These are phyloP conservation scores for Penicillium angulare DNA, from an alignment of 495 filamentous ascomycete species.

Conservation along the genomic window DNA sequence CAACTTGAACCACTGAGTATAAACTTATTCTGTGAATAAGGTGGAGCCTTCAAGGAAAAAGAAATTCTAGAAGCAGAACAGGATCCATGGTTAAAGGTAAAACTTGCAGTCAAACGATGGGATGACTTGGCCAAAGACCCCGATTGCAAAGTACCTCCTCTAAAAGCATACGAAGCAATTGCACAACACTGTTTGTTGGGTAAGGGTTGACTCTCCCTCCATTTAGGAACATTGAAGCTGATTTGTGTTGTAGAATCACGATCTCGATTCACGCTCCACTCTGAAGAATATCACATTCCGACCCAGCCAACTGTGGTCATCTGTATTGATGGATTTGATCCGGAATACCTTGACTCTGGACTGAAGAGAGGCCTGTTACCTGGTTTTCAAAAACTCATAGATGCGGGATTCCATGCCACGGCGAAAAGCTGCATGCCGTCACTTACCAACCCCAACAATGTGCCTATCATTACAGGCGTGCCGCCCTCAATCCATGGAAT, in stretches of 20 bases:
- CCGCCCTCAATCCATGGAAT: constrained; percentile 33
- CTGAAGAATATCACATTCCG: constrained; percentile 19
- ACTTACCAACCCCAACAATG: constrained; percentile 37
- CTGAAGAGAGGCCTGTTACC: constrained; percentile 28
- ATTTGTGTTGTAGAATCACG: constrained; percentile 12
- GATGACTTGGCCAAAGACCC: constrained; percentile 39
- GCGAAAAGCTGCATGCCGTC: constrained; percentile 37
- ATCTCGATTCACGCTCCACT: constrained; percentile 17
- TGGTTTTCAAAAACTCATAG: constrained; percentile 21
- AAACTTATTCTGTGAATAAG: too few species aligned
- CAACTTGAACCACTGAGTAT: not conserved
- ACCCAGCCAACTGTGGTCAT: constrained; percentile 29
- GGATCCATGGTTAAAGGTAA: constrained; percentile 32
- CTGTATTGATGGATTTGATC: constrained; percentile 40
- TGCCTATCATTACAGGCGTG: constrained; percentile 35
- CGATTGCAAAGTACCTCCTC: constrained; percentile 19
- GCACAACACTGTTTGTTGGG: constrained; percentile 21
- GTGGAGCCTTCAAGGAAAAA: constrained; percentile 33
- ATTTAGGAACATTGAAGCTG: not conserved
- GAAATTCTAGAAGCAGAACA: constrained; percentile 28
- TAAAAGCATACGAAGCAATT: constrained; percentile 23
- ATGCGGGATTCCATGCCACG: constrained; percentile 30
- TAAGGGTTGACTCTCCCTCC: not conserved
- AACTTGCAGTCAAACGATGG: constrained; percentile 36
- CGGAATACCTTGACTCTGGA: constrained; percentile 29